These are phyloP conservation scores for Boletellus deceptivus DNA, from an alignment of 1,284 basidiomycete species.

Conservation along the genomic window DNA sequence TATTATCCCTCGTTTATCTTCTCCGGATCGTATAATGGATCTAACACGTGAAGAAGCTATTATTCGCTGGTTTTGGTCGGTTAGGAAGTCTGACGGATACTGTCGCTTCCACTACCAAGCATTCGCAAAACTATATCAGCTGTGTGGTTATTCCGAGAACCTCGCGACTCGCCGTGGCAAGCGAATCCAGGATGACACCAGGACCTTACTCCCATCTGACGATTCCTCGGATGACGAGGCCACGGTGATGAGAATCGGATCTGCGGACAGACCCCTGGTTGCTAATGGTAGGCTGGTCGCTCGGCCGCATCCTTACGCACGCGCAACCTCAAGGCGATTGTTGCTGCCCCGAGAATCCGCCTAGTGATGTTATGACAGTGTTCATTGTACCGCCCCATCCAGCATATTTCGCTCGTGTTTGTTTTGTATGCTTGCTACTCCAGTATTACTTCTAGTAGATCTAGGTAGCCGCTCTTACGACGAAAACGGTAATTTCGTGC, in stretches of 20 bases:
- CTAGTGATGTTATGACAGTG: background rate
- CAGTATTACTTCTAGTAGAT: background rate
- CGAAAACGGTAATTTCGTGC: background rate
- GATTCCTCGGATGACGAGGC: conserved; percentile 5
- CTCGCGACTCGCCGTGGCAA: conserved; percentile 10
- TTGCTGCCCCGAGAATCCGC: conserved; percentile 19
- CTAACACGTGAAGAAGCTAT: conserved; percentile 20
- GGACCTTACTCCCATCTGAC: conserved; percentile 26
- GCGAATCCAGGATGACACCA: conserved; percentile 6
- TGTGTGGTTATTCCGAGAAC: background rate
- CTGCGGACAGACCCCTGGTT: conserved; percentile 19
- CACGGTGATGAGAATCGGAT: background rate
- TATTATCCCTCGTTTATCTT: conserved; percentile 31
- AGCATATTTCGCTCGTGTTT: background rate
- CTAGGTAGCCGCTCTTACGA: conserved; percentile 1
- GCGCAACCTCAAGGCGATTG: conserved; percentile 15
- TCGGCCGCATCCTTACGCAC: conserved; percentile 22
- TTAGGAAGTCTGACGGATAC: conserved; percentile 17
- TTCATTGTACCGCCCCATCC: background rate
- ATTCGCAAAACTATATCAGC: background rate
- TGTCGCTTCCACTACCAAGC: background rate
- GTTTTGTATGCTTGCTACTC: background rate
- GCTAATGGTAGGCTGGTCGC: background rate
- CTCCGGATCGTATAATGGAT: conserved; percentile 21
- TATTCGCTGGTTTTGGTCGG: conserved; percentile 28